These are phyloP conservation scores for Kalmusia sp. DNA, from an alignment of 2,329 filamentous ascomycete genomes.

Conservation along the genomic window DNA sequence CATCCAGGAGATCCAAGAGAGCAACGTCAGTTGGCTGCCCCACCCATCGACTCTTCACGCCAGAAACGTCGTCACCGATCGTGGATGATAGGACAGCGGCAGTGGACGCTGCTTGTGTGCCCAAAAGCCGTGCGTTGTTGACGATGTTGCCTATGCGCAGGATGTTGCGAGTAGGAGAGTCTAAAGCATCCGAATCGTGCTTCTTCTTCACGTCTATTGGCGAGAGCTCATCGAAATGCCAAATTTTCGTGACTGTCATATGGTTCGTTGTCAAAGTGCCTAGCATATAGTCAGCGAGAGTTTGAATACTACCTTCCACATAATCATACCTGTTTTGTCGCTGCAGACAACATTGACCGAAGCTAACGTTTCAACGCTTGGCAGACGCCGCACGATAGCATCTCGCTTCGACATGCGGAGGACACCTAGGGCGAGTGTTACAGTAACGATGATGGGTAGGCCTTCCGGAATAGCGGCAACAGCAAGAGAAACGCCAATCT, in stretches of 20 bases:
- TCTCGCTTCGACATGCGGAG: slow-evolving; percentile 95
- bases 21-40: slow-evolving; percentile 97
- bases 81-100: slow-evolving; percentile 88
- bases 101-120: slow-evolving; percentile 72
- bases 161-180: slow-evolving; percentile 78
- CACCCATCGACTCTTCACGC: slow-evolving; percentile 86
- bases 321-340: slow-evolving; percentile 80
- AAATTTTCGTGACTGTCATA: slow-evolving; percentile 97
- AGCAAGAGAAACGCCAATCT: slow-evolving; percentile 94
- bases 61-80: slow-evolving; percentile 66
- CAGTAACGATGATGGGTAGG: slow-evolving; percentile 96
- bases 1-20: slow-evolving; percentile 91
- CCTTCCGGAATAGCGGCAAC: slow-evolving; percentile 97
- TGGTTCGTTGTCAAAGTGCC: slow-evolving; percentile 96
- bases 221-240: slow-evolving; percentile 78
- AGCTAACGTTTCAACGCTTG: slow-evolving; percentile 95
- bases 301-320: neutral
- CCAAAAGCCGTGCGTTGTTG: slow-evolving; percentile 86
- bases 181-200: slow-evolving; percentile 63
- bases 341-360: slow-evolving; percentile 99
- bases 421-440: slow-evolving; percentile 92
- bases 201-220: slow-evolving; percentile 66
- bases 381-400: slow-evolving; percentile 93
- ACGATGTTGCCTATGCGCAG: slow-evolving; percentile 94
- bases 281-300: slow-evolving; percentile 34